phyloP scores from a whole-genome alignment of 768 basidiomycete species.

The Boletales sp. region DNA sequence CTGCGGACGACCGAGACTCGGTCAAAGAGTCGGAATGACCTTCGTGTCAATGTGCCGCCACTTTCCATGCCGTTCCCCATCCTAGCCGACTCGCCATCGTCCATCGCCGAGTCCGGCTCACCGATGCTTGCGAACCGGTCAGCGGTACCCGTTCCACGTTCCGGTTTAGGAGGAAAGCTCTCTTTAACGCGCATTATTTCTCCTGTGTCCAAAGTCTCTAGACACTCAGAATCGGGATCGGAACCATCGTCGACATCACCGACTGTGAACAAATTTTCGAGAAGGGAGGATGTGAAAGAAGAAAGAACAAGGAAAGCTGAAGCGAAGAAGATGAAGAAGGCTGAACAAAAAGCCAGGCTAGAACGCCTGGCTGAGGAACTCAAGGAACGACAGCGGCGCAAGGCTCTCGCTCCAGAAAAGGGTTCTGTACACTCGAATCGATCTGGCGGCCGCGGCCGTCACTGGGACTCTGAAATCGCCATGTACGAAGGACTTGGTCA shows the following conservation, averaged over 20 bases:
- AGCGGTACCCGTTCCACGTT: background rate
- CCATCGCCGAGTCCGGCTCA: slow-evolving; percentile 6
- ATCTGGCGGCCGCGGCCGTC: slow-evolving; percentile 21
- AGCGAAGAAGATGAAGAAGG: slow-evolving; percentile 41
- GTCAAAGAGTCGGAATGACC: slow-evolving; percentile 26
- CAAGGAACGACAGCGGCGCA: slow-evolving; percentile 36
- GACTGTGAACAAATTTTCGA: slow-evolving; percentile 17
- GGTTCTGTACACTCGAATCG: slow-evolving; percentile 28
- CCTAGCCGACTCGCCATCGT: slow-evolving; percentile 13
- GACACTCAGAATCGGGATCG: slow-evolving; percentile 1
- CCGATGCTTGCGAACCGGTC: slow-evolving; percentile 1
- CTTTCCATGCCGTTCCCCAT: slow-evolving; percentile 13
- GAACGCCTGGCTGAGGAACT: slow-evolving; percentile 45
- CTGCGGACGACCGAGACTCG: slow-evolving; percentile 5
- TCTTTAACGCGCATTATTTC: slow-evolving; percentile 29
- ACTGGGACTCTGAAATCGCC: slow-evolving; percentile 20
- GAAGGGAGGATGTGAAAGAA: slow-evolving; percentile 32
- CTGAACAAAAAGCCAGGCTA: slow-evolving; percentile 35
- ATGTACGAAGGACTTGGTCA: slow-evolving; percentile 33
- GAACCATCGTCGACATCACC: slow-evolving; percentile 15
- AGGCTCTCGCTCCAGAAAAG: slow-evolving; percentile 27
- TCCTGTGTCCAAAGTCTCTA: slow-evolving; percentile 17
- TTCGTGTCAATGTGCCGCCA: slow-evolving; percentile 30
- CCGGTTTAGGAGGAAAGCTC: slow-evolving; percentile 14
- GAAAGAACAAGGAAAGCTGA: slow-evolving; percentile 42